Evolutionary conservation across 2,329 filamentous ascomycete genomes (phyloP).

Genomic region (Colletotrichum truncatum): DNA sequence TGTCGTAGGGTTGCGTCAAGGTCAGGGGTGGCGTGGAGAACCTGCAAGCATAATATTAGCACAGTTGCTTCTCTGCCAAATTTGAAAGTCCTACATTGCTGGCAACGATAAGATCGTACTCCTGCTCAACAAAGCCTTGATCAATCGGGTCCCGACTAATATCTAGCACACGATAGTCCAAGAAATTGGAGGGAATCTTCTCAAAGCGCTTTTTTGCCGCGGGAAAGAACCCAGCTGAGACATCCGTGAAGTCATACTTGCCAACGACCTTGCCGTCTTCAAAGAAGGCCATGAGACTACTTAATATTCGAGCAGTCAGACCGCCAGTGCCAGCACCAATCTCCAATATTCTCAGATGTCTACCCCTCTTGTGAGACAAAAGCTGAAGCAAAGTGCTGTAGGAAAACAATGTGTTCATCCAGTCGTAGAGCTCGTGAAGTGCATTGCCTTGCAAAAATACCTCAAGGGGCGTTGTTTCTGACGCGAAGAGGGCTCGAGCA

Average conservation of each 20-base stretch:
- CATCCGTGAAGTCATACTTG: conserved; percentile 38
- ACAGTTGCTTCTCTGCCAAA: background rate
- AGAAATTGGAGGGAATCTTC: background rate
- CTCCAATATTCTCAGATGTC: conserved; percentile 44
- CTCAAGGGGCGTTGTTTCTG: background rate
- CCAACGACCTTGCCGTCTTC: conserved; percentile 13
- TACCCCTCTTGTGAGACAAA: conserved; percentile 3
- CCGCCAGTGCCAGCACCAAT: conserved; percentile 25
- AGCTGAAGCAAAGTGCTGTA: background rate
- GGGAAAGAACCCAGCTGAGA: conserved; percentile 34
- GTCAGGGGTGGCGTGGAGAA: conserved; percentile 12
- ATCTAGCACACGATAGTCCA: conserved; percentile 32
- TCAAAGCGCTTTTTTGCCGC: conserved; percentile 17
- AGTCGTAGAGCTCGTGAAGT: conserved; percentile 16
- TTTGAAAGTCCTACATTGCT: conserved; percentile 31
- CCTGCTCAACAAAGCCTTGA: conserved; percentile 42
- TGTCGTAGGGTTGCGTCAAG: conserved; percentile 3
- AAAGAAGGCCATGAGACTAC: conserved; percentile 17
- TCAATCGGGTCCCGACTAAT: conserved; percentile 34
- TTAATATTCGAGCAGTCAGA: conserved; percentile 3
- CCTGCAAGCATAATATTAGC: background rate
- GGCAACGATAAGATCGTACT: conserved; percentile 51
- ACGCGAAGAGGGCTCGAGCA: background rate
- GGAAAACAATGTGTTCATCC: conserved; percentile 21
- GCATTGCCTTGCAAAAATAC: conserved; percentile 9